Base-by-base conservation (phyloP, 2,329 filamentous ascomycete genomes). In the Raffaelea deltoideospora region DNA sequence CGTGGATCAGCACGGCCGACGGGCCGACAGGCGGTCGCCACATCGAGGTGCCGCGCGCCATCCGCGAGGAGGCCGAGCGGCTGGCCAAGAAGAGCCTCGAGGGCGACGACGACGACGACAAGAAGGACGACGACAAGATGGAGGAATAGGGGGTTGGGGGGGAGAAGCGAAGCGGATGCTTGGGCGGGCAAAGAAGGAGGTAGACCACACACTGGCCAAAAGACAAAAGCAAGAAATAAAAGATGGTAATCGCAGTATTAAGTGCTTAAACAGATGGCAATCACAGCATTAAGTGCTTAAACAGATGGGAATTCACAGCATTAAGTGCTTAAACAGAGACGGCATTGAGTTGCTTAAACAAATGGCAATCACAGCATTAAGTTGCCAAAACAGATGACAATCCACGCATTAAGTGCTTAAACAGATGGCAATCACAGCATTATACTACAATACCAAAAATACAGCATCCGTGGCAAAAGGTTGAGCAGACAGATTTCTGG, bases 21-120 rank as follows among this genome's bases (percentile, higher is more conserved):
- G 88, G 87, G 5, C 86, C 87, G 26, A 96, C 87, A 44, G 88
- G 92, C 65, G 90, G 90, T 44, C 76, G 79, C 50, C 90, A 98
- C 55, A 72, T 88, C 59, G 85, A 93, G 60, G 90, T 98, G 40
- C 90, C 90, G 39, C 87, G 84, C 66, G 81, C 86, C 47, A 60
- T 98, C 50, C 67, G 79, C 40, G 86, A 94, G 56, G 88, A 96
- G 65, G 90, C 90, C 13, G 85, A 95, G 69, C 78, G 76, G 58
- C 72, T 88, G 61, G 90, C 90, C 35, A 93, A 90, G 75, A 86
- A 84, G 60, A 76, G 82, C 37, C 65, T 94, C 49, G 86, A 93
- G 50, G 80, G 76, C 21, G 85, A 94, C 19, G 87, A 93, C 43
- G 84, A 88, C 30, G 82, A 90, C 14, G 79, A 84, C 39, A 65